phyloP scores from a whole-genome alignment of 2,329 filamentous ascomycete species.

The Sclerotinia nivalis region DNA sequence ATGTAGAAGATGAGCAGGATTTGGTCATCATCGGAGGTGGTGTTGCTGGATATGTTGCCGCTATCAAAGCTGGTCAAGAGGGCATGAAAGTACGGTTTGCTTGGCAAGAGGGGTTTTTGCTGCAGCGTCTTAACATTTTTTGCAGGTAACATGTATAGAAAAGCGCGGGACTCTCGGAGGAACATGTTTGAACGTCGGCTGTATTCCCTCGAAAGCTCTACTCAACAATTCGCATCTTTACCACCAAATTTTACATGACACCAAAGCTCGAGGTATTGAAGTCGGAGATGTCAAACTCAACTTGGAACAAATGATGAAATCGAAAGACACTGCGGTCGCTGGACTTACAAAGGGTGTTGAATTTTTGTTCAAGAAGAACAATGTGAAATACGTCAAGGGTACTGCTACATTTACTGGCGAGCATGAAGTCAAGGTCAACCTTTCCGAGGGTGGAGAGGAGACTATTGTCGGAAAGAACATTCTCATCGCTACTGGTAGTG shows the following conservation, averaged over 20 bases:
- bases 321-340: conserved; percentile 87
- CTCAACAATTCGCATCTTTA: conserved; percentile 99
- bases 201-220: conserved; percentile 98
- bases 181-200: conserved; percentile 98
- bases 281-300: conserved; percentile 97
- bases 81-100: conserved; percentile 75
- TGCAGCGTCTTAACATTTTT: conserved; percentile 27
- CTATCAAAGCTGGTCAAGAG: conserved; percentile 98
- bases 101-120: conserved; percentile 15
- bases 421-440: conserved; percentile 86
- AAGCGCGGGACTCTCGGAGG: conserved; percentile 94
- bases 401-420: conserved; percentile 83
- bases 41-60: conserved; percentile 97
- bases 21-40: conserved; percentile 97
- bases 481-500: conserved; percentile 92
- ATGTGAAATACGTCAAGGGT: conserved; percentile 96
- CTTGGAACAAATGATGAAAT: conserved; percentile 94
- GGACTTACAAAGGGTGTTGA: conserved; percentile 96
- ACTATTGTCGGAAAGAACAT: conserved; percentile 93
- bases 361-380: conserved; percentile 99
- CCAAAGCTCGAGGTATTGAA: conserved; percentile 95
- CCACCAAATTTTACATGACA: conserved; percentile 95
- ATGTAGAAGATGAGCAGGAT: conserved; percentile 84
- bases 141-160: conserved; percentile 92
- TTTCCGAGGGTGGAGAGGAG: conserved; percentile 89